Percentiles rank a stretch among this genome's conserved stretches.
phyloP scores from a whole-genome alignment of 116 monocot species.

The Posidonia oceanica region DNA sequence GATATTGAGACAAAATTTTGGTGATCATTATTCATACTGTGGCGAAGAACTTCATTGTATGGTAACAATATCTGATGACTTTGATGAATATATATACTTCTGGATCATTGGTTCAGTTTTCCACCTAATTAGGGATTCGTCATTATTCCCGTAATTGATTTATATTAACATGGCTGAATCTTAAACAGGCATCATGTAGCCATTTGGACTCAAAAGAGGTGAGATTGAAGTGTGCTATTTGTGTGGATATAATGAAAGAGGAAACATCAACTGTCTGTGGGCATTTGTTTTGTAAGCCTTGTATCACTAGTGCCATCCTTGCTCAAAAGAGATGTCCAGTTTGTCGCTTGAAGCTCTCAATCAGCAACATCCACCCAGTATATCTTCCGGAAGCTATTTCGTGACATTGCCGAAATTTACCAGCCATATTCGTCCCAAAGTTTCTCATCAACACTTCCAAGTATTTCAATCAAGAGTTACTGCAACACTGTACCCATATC shows the following conservation, averaged over 20 bases:
- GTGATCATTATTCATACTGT: too few relatives aligned
- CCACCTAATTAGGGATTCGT: too few relatives aligned
- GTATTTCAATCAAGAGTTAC: too few relatives aligned
- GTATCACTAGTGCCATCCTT: constrained; percentile 14
- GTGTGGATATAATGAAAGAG: constrained; percentile 27
- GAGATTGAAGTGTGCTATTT: constrained; percentile 16
- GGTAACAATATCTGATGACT: too few relatives aligned
- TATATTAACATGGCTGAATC: neutral
- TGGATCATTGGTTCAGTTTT: too few relatives aligned
- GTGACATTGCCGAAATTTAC: neutral
- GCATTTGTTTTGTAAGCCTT: constrained; percentile 14
- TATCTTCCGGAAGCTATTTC: constrained; percentile 17
- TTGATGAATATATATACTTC: too few relatives aligned
- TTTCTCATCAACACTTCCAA: neutral
- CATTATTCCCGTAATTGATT: neutral
- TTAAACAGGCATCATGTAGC: constrained; percentile 5
- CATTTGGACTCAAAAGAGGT: constrained; percentile 5
- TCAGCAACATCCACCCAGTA: constrained; percentile 17
- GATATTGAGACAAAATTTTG: too few relatives aligned
- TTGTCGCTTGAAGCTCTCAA: constrained; percentile 16
- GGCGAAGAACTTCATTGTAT: too few relatives aligned
- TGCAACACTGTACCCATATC: neutral
- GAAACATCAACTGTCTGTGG: constrained; percentile 23
- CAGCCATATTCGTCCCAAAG: neutral
- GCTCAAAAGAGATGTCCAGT: constrained; percentile 18